Evolutionary conservation across 345 rosid genomes (phyloP).

Genomic region (Viola odorata): DNA sequence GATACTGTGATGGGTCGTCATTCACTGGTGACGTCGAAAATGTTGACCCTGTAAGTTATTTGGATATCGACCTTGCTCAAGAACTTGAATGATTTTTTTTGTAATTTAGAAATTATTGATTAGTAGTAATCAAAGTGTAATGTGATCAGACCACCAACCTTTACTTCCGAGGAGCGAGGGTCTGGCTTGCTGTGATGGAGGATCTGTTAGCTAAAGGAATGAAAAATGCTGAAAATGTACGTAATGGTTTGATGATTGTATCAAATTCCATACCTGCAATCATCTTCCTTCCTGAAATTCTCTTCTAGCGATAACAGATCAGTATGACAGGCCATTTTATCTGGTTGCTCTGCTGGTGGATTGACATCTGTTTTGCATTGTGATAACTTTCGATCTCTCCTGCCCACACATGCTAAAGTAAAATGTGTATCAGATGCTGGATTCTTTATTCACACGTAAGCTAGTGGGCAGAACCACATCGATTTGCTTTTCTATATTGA

Average conservation of each 20-base stretch:
- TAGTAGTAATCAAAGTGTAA: conserved; percentile 31
- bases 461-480: conserved; percentile 13
- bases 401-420: conserved; percentile 62
- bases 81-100: conserved; percentile 7
- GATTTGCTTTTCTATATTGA: neutral
- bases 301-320: neutral
- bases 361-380: conserved; percentile 84
- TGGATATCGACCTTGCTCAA: neutral
- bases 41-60: conserved; percentile 61
- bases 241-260: neutral
- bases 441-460: conserved; percentile 81
- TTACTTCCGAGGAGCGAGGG: conserved; percentile 92
- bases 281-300: neutral
- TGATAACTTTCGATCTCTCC: conserved; percentile 66
- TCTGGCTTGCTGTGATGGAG: conserved; percentile 68
- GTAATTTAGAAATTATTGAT: neutral
- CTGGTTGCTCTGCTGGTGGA: conserved; percentile 98
- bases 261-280: neutral
- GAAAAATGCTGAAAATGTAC: conserved; percentile 77
- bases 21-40: conserved; percentile 87
- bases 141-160: conserved; percentile 76
- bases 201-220: conserved; percentile 79
- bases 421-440: conserved; percentile 97
- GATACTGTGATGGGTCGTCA: conserved; percentile 93
- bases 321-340: conserved; percentile 58